Conservation (phyloP, 2,329 filamentous ascomycete genomes). For the Purpureocillium lavendulum region DNA sequence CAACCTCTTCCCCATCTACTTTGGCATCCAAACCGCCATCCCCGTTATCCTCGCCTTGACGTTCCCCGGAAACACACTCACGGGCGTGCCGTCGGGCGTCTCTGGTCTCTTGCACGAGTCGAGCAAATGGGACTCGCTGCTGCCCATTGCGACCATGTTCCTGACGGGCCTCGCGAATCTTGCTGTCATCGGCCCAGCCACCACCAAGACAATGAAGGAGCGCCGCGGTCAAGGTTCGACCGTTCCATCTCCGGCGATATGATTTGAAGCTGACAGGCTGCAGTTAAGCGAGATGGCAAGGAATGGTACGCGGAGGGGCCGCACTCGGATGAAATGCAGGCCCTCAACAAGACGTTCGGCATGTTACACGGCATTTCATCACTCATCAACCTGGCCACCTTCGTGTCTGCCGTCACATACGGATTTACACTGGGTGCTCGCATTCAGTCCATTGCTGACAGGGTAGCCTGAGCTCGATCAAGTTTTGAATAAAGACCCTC, state of each 20-base stretch:
- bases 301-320: conserved; percentile 71
- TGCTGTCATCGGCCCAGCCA: conserved; percentile 63
- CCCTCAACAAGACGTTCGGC: conserved; percentile 70
- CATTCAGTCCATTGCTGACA: conserved; percentile 34
- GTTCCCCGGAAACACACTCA: conserved; percentile 56
- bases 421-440: conserved; percentile 64
- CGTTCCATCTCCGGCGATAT: conserved; percentile 12
- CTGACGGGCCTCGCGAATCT: conserved; percentile 65
- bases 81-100: conserved; percentile 38
- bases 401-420: conserved; percentile 67
- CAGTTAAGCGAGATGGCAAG: conserved; percentile 83
- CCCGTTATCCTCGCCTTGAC: conserved; percentile 70
- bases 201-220: conserved; percentile 64
- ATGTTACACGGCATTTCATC: conserved; percentile 75
- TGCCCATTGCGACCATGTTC: conserved; percentile 63
- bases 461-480: neutral
- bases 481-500: neutral
- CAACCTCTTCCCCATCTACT: conserved; percentile 81
- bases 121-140: conserved; percentile 56
- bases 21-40: conserved; percentile 69
- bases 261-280: conserved; percentile 9
- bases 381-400: conserved; percentile 64
- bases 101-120: conserved; percentile 48
- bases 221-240: conserved; percentile 73
- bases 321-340: conserved; percentile 77